Conservation (phyloP, 129 eudicot genomes). For the Tanacetum coccineum region DNA sequence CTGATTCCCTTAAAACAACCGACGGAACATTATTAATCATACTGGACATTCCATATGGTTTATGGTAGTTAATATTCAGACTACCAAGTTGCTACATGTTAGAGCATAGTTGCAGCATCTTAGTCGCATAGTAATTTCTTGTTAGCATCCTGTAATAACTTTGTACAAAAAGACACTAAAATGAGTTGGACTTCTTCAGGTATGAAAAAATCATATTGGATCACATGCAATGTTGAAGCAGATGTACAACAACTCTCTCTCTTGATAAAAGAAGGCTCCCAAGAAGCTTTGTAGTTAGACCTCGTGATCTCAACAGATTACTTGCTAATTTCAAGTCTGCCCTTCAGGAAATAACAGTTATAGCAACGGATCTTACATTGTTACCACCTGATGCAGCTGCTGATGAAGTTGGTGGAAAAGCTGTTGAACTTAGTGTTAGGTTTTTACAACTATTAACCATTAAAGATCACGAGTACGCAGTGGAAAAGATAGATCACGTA, state of each 20-base stretch:
- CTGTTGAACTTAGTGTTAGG: no score
- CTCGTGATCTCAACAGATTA: conserved; percentile 88
- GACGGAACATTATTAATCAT: not conserved
- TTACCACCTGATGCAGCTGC: no score
- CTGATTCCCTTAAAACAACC: no score
- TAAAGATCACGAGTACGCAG: no score
- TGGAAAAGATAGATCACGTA: no score
- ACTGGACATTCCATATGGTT: not conserved
- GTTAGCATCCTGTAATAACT: not conserved
- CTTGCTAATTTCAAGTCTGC: no score
- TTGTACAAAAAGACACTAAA: not conserved
- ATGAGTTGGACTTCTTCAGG: conserved; percentile 40
- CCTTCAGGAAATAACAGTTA: no score
- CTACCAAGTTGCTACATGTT: no score
- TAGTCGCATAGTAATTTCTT: not conserved
- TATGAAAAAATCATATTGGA: conserved; percentile 85
- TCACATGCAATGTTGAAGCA: conserved; percentile 93
- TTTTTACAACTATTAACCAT: no score
- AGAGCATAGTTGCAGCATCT: not conserved
- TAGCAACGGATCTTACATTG: no score
- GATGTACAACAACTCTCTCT: conserved; percentile 85
- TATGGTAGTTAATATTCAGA: no score
- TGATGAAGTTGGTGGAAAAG: no score
- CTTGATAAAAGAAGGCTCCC: conserved; percentile 82
- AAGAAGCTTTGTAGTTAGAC: conserved; percentile 84